These are phyloP conservation scores for Acer campestre DNA, from an alignment of 345 rosid species.

Conservation along the genomic window DNA sequence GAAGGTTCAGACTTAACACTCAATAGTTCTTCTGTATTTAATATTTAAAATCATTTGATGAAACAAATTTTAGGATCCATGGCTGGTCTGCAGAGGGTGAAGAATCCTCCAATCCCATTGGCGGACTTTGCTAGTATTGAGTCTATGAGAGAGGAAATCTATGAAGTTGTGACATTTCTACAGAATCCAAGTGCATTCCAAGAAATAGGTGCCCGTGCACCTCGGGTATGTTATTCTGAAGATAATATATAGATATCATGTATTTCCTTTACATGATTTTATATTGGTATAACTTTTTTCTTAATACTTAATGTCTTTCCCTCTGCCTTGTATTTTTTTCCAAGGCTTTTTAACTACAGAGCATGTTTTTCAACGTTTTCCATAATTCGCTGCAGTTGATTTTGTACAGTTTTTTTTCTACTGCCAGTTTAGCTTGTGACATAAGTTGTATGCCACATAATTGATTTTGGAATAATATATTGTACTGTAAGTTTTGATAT, in stretches of 20 bases:
- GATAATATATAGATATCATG: conserved; percentile 13
- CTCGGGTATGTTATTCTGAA: conserved; percentile 62
- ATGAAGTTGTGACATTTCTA: conserved; percentile 93
- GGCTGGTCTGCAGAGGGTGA: conserved; percentile 68
- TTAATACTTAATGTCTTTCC: background rate
- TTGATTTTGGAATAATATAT: conserved; percentile 4
- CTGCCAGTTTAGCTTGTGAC: conserved; percentile 8
- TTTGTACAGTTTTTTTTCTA: background rate
- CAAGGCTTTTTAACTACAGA: background rate
- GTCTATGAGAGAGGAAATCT: conserved; percentile 95
- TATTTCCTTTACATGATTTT: background rate
- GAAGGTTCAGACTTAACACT: conserved; percentile 53
- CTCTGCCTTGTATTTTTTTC: background rate
- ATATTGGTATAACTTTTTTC: background rate
- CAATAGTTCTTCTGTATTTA: background rate
- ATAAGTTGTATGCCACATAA: conserved; percentile 13
- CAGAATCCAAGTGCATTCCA: conserved; percentile 91
- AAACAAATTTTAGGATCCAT: conserved; percentile 14
- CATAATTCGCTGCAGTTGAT: background rate
- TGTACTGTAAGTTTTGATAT: background rate
- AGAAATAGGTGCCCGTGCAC: conserved; percentile 96
- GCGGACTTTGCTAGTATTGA: conserved; percentile 90
- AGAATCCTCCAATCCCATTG: conserved; percentile 91
- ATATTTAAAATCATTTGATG: conserved; percentile 1
- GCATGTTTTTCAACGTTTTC: background rate